Percentiles rank a stretch among this genome's conserved stretches.
Evolutionary conservation across 257 asterid species (phyloP).

Genomic region (Salvia rosmarinus): DNA sequence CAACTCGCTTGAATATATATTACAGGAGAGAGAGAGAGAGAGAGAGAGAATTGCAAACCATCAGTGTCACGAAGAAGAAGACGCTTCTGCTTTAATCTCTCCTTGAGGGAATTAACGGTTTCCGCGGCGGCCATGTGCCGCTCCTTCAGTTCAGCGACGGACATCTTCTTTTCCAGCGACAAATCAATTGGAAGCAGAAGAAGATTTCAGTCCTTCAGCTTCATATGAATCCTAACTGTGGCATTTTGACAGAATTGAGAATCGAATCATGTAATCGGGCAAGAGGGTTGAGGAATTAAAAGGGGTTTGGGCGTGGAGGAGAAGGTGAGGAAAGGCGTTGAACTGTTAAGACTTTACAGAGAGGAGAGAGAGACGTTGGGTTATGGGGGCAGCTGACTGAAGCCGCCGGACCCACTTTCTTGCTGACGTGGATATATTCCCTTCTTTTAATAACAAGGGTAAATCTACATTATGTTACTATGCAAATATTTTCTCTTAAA

Average conservation of each 20-base stretch:
- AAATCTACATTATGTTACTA: no score
- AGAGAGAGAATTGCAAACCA: conserved; percentile 45
- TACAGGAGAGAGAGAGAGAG: no score
- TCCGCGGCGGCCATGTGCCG: conserved; percentile 89
- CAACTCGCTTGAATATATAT: conserved; percentile 26
- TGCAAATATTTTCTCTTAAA: no score
- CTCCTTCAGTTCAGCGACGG: conserved; percentile 86
- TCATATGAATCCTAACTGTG: conserved; percentile 38
- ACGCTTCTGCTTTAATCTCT: conserved; percentile 71
- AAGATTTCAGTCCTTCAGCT: conserved; percentile 20
- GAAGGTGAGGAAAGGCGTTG: conserved; percentile 35
- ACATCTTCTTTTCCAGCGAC: conserved; percentile 44
- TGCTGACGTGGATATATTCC: conserved; percentile 17
- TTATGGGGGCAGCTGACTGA: conserved; percentile 12
- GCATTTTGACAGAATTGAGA: not conserved
- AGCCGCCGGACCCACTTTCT: conserved; percentile 38
- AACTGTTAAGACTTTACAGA: conserved; percentile 34
- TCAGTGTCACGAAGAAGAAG: conserved; percentile 85
- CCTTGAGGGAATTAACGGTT: conserved; percentile 72
- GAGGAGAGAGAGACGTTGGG: conserved; percentile 30
- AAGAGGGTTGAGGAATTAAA: not conserved
- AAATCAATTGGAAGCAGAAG: conserved; percentile 15
- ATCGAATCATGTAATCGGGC: not conserved
- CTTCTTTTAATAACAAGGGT: not conserved
- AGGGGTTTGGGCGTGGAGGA: conserved; percentile 7